These are phyloP conservation scores for Wickerhamomyces silvicola DNA, from an alignment of 805 yeast species.

Conservation along the genomic window DNA sequence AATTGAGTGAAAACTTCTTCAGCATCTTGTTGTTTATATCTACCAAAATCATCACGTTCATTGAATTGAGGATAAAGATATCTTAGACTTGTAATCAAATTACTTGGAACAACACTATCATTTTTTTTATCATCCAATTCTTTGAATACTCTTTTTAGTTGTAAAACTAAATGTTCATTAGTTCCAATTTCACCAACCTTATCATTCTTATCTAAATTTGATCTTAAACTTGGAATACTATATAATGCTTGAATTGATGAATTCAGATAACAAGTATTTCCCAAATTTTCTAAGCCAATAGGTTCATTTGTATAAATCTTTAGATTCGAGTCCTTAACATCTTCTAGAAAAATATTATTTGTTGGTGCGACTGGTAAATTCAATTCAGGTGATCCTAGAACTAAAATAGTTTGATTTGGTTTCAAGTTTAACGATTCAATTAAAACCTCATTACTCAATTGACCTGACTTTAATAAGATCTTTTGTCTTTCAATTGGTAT, in stretches of 20 bases:
- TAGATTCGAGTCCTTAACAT: slow-evolving; percentile 41
- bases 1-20: slow-evolving; percentile 91
- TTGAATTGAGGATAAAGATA: slow-evolving; percentile 80
- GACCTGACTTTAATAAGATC: slow-evolving; percentile 84
- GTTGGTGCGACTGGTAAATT: slow-evolving; percentile 49
- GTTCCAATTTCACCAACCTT: slow-evolving; percentile 28
- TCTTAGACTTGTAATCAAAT: slow-evolving; percentile 61
- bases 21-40: slow-evolving; percentile 93
- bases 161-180: slow-evolving; percentile 38
- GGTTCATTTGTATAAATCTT: slow-evolving; percentile 44
- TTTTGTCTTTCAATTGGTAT: slow-evolving; percentile 90
- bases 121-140: slow-evolving; percentile 32
- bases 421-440: slow-evolving; percentile 46
- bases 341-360: slow-evolving; percentile 61
- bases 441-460: slow-evolving; percentile 61
- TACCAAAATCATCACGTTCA: slow-evolving; percentile 65
- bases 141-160: slow-evolving; percentile 39
- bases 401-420: slow-evolving; percentile 68
- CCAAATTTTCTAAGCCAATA: slow-evolving; percentile 87
- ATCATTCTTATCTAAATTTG: slow-evolving; percentile 47
- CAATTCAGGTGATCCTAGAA: slow-evolving; percentile 83
- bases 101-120: slow-evolving; percentile 57
- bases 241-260: slow-evolving; percentile 85
- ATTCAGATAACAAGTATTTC: slow-evolving; percentile 92
- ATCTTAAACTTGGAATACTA: slow-evolving; percentile 67